These are phyloP conservation scores for Microbotryum saponariae DNA, from an alignment of 1,284 basidiomycete species.

Conservation along the genomic window DNA sequence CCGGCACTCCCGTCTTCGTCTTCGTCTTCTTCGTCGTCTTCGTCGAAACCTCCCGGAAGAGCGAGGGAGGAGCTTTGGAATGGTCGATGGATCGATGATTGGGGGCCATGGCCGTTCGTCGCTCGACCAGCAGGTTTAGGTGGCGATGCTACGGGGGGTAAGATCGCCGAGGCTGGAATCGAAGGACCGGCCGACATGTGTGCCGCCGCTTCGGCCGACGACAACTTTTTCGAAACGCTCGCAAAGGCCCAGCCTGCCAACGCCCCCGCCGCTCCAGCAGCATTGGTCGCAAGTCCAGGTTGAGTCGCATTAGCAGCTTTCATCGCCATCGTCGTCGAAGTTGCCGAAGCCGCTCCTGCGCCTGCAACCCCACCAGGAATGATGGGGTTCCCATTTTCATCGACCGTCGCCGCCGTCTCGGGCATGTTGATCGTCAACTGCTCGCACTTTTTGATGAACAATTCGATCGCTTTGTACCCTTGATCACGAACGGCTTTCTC, in stretches of 20 bases:
- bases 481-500: constrained; percentile 80
- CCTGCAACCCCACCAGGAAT: constrained; percentile 18
- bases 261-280: constrained; percentile 79
- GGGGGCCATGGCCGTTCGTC: not conserved
- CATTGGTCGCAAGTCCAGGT: constrained; percentile 65
- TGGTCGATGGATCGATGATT: not conserved
- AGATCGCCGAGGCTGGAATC: constrained; percentile 8
- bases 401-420: constrained; percentile 51
- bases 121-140: not conserved
- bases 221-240: constrained; percentile 68
- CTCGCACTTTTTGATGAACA: constrained; percentile 79
- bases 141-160: not conserved
- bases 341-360: not conserved
- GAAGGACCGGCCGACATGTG: constrained; percentile 38
- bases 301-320: constrained; percentile 33
- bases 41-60: constrained; percentile 15
- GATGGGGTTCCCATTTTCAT: constrained; percentile 41
- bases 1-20: not conserved
- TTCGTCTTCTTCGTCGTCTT: not conserved
- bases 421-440: constrained; percentile 70
- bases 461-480: constrained; percentile 79
- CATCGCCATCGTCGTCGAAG: constrained; percentile 1
- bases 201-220: constrained; percentile 34
- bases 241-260: constrained; percentile 92
- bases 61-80: not conserved